Conservation (phyloP, 768 basidiomycete species). For the Kwoniella dendrophila region DNA sequence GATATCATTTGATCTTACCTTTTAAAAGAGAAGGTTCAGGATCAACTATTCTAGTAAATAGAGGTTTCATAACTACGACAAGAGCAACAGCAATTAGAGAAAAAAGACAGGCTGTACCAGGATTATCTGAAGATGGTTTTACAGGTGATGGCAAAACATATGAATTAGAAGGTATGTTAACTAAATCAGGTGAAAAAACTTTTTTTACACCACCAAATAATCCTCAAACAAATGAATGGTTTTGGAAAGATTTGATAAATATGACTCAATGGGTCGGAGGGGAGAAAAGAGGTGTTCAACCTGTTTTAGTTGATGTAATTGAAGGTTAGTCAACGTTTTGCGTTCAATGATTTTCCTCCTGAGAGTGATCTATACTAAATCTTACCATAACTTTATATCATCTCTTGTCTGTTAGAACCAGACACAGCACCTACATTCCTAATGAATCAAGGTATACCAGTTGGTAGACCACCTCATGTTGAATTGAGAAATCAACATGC, state of each 20-base stretch:
- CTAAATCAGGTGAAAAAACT: slow-evolving; percentile 66
- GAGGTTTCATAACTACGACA: slow-evolving; percentile 74
- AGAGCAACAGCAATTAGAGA: slow-evolving; percentile 50
- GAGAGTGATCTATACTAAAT: background rate
- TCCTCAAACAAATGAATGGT: slow-evolving; percentile 79
- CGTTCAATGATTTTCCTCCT: background rate
- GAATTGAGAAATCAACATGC: slow-evolving; percentile 91
- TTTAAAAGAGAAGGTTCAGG: slow-evolving; percentile 71
- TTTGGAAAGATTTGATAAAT: slow-evolving; percentile 80
- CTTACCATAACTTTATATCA: background rate
- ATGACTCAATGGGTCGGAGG: slow-evolving; percentile 82
- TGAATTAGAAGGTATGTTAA: slow-evolving; percentile 81
- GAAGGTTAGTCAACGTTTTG: slow-evolving; percentile 68
- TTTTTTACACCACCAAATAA: slow-evolving; percentile 90
- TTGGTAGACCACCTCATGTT: slow-evolving; percentile 78
- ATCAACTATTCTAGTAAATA: slow-evolving; percentile 84
- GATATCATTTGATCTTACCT: slow-evolving; percentile 85
- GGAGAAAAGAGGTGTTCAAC: slow-evolving; percentile 70
- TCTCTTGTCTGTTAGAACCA: slow-evolving; percentile 64
- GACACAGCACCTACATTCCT: slow-evolving; percentile 52
- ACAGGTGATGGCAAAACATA: slow-evolving; percentile 61
- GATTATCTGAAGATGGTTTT: slow-evolving; percentile 22
- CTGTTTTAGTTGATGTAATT: slow-evolving; percentile 86
- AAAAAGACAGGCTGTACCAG: slow-evolving; percentile 32
- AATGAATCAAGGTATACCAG: slow-evolving; percentile 69